These are phyloP conservation scores for Xylaria cubensis DNA, from an alignment of 495 filamentous ascomycete species.

Conservation along the genomic window DNA sequence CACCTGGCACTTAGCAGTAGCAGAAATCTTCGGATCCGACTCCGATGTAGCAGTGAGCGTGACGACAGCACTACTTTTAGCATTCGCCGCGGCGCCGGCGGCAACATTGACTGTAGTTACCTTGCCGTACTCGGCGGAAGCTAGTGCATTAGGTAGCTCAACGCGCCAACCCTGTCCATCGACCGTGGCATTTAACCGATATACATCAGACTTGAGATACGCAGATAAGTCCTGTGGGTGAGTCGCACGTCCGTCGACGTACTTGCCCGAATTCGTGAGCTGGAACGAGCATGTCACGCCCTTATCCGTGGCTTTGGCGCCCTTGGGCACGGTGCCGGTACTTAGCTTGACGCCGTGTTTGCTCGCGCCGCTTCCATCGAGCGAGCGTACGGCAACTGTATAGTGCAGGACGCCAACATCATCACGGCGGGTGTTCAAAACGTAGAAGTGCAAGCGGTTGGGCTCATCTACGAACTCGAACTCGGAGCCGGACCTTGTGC, in stretches of 20 bases:
- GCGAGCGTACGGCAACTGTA: slow-evolving; percentile 44
- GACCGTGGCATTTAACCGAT: slow-evolving; percentile 41
- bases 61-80: slow-evolving; percentile 36
- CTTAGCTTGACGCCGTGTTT: slow-evolving; percentile 39
- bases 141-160: slow-evolving; percentile 44
- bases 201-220: slow-evolving; percentile 41
- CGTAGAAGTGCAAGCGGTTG: slow-evolving; percentile 49
- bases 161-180: slow-evolving; percentile 45
- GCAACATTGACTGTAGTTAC: slow-evolving; percentile 41
- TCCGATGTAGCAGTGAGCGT: slow-evolving; percentile 48
- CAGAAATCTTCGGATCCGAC: slow-evolving; percentile 39
- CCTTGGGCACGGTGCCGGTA: slow-evolving; percentile 30
- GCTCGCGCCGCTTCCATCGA: slow-evolving; percentile 42
- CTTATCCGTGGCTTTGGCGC: slow-evolving; percentile 29
- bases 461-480: slow-evolving; percentile 47
- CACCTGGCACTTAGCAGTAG: slow-evolving; percentile 37
- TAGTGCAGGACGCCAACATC: slow-evolving; percentile 44
- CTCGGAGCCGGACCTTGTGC: slow-evolving; percentile 47
- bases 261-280: slow-evolving; percentile 43
- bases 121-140: slow-evolving; percentile 37
- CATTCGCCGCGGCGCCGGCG: slow-evolving; percentile 37
- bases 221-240: slow-evolving; percentile 42
- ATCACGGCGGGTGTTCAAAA: slow-evolving; percentile 45
- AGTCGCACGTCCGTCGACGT: slow-evolving; percentile 22
- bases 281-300: slow-evolving; percentile 43